Evolutionary conservation across 129 eudicot genomes (phyloP).

Genomic region (Tanacetum coccineum): DNA sequence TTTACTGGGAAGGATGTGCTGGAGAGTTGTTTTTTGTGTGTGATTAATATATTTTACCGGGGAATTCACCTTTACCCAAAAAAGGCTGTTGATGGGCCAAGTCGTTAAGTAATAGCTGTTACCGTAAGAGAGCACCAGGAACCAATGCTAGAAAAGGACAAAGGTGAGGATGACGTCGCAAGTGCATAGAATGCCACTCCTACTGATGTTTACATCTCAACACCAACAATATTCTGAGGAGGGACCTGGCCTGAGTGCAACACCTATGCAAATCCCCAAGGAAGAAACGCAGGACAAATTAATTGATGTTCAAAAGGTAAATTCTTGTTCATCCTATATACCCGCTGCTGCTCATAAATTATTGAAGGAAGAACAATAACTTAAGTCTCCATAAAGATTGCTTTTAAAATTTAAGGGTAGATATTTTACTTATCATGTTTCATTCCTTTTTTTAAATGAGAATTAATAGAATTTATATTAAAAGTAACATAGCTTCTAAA

Average conservation of each 20-base stretch:
- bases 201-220: slow-evolving; percentile 16
- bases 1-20: too few relatives aligned
- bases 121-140: too few relatives aligned
- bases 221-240: slow-evolving; percentile 16
- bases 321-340: not conserved
- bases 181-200: slow-evolving; percentile 8
- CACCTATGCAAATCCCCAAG: slow-evolving; percentile 1
- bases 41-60: too few relatives aligned
- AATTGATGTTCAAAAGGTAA: slow-evolving; percentile 28
- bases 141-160: slow-evolving; percentile 2
- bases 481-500: too few relatives aligned
- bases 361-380: too few relatives aligned
- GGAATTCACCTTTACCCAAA: too few relatives aligned
- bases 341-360: not conserved
- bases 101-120: too few relatives aligned
- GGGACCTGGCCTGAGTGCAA: not conserved
- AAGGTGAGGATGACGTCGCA: slow-evolving; percentile 1
- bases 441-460: not conserved
- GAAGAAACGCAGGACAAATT: slow-evolving; percentile 12
- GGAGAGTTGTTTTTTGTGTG: too few relatives aligned
- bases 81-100: too few relatives aligned
- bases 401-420: not conserved
- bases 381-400: too few relatives aligned
- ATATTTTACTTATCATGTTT: slow-evolving; percentile 1
- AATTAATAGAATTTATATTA: too few relatives aligned